Percentiles rank a stretch among this genome's conserved stretches.
Conservation (phyloP, 352 stramenopile genomes). For the Halophytophthora polymorphica region DNA sequence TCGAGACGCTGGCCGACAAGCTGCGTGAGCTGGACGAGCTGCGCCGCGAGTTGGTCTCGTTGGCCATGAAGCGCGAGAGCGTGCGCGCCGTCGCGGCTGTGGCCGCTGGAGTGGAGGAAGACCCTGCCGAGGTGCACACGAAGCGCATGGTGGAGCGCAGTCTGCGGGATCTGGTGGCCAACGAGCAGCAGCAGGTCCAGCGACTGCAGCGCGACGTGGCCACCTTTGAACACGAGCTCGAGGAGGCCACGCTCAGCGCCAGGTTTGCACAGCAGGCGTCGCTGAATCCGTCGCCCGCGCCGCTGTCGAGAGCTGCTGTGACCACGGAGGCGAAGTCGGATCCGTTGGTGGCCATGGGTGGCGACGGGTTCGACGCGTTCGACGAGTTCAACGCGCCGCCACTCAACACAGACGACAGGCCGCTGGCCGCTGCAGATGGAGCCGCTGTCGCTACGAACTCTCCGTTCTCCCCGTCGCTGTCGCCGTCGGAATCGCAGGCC, state of each 20-base stretch:
- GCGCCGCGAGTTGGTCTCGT: constrained; percentile 60
- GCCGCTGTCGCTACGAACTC: constrained; percentile 20
- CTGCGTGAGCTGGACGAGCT: constrained; percentile 70
- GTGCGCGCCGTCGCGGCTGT: constrained; percentile 28
- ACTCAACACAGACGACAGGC: constrained; percentile 18
- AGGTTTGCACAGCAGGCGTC: constrained; percentile 33
- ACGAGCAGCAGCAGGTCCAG: constrained; percentile 52
- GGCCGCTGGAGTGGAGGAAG: constrained; percentile 7
- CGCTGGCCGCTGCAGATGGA: constrained; percentile 9
- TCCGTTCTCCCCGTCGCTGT: constrained; percentile 13
- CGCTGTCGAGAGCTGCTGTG: constrained; percentile 18
- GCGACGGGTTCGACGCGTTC: constrained; percentile 13
- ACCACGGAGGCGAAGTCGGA: constrained; percentile 5
- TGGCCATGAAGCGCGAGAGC: constrained; percentile 68
- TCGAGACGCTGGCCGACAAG: constrained; percentile 63
- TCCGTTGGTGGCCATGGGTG: constrained; percentile 6
- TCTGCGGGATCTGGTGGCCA: constrained; percentile 51
- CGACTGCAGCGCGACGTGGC: constrained; percentile 53
- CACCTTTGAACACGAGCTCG: constrained; percentile 46
- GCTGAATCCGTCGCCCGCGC: constrained; percentile 18
- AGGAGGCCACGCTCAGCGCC: constrained; percentile 34
- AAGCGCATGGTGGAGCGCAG: constrained; percentile 42
- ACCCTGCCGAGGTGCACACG: constrained; percentile 28
- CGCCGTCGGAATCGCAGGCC: constrained; percentile 9
- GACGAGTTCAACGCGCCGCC: constrained; percentile 15